Conservation (phyloP, 2,329 filamentous ascomycete species). For the Xylaria sp. region DNA sequence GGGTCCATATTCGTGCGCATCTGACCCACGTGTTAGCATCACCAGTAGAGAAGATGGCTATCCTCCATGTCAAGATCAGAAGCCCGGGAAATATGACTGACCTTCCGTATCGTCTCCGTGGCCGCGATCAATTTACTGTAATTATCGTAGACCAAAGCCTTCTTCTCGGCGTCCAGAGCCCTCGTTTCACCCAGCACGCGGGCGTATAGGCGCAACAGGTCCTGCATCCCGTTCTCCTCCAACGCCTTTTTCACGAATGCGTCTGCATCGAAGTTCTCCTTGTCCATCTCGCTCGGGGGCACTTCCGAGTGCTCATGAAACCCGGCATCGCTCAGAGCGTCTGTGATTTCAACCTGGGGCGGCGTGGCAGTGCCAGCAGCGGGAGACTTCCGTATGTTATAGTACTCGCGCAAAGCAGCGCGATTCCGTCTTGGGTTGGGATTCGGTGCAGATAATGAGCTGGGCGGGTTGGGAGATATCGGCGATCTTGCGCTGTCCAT, state of each 20-base stretch:
- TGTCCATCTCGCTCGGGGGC: conserved; percentile 67
- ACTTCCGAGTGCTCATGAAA: conserved; percentile 48
- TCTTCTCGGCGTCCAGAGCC: conserved; percentile 90
- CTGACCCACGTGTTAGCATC: conserved; percentile 31
- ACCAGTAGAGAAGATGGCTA: not conserved
- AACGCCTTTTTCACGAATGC: conserved; percentile 60
- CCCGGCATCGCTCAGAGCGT: conserved; percentile 31
- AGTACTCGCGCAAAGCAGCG: conserved; percentile 86
- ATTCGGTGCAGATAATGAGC: conserved; percentile 21
- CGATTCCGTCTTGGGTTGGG: conserved; percentile 59
- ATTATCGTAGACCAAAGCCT: conserved; percentile 96
- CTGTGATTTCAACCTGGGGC: conserved; percentile 43
- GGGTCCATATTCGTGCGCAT: conserved; percentile 81
- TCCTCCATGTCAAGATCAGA: no score
- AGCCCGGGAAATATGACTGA: conserved; percentile 27
- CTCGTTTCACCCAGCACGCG: conserved; percentile 73
- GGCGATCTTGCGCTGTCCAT: conserved; percentile 60
- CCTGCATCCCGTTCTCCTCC: conserved; percentile 58
- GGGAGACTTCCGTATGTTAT: conserved; percentile 63
- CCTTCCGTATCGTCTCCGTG: conserved; percentile 87
- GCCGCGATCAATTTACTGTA: conserved; percentile 96
- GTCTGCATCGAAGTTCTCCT: conserved; percentile 64
- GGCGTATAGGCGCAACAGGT: conserved; percentile 65
- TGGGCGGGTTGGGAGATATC: conserved; percentile 45
- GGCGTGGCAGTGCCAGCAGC: conserved; percentile 32